Percentiles rank a stretch among this genome's conserved stretches.
phyloP scores from a whole-genome alignment of 2,329 filamentous ascomycete species.

The Ophiostoma novo-ulmi region DNA sequence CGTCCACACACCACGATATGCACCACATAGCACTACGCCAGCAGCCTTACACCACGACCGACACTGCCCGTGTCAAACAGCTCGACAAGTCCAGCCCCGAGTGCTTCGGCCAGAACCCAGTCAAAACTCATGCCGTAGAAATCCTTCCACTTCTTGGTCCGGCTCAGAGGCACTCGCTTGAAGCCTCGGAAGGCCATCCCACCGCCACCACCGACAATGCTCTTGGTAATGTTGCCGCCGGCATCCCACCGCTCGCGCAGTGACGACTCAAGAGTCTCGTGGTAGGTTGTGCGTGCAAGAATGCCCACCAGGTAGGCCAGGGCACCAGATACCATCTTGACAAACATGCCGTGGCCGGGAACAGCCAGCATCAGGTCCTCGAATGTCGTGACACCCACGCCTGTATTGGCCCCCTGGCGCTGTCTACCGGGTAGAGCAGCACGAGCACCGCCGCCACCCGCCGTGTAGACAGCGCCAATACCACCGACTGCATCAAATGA shows the following conservation, averaged over 20 bases:
- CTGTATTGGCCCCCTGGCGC: neutral
- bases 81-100: constrained; percentile 65
- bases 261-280: constrained; percentile 57
- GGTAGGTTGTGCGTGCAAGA: constrained; percentile 54
- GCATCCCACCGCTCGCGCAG: constrained; percentile 68
- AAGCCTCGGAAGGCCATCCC: constrained; percentile 50
- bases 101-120: constrained; percentile 66
- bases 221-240: constrained; percentile 36
- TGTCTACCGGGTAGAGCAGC: constrained; percentile 29
- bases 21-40: constrained; percentile 5
- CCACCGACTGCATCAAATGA: constrained; percentile 65
- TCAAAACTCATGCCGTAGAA: constrained; percentile 66
- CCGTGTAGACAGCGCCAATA: constrained; percentile 57
- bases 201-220: constrained; percentile 32
- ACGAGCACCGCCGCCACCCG: constrained; percentile 49
- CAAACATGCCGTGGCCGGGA: constrained; percentile 60
- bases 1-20: too few species aligned
- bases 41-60: constrained; percentile 58
- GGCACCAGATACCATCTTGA: constrained; percentile 59
- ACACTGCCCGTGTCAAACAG: constrained; percentile 70
- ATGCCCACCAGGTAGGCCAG: constrained; percentile 57
- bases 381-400: neutral
- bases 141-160: constrained; percentile 64
- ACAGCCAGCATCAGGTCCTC: constrained; percentile 54
- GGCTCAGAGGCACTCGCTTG: constrained; percentile 48